Evolutionary conservation across 306 rosid species (phyloP).

Genomic region (Aeschynomene evenia): DNA sequence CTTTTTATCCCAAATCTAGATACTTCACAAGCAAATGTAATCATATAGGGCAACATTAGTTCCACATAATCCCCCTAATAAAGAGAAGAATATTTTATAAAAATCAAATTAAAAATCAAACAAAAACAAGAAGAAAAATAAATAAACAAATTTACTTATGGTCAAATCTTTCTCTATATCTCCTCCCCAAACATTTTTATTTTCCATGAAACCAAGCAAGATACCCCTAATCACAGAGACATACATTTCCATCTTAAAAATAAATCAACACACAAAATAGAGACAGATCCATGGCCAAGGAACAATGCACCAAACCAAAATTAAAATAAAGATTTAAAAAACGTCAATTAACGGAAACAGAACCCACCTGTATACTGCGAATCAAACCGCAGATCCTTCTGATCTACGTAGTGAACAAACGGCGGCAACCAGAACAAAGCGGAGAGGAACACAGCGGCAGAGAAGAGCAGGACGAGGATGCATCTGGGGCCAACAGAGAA

Average conservation of each 20-base stretch:
- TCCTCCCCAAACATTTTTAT: not conserved
- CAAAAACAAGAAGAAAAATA: not conserved
- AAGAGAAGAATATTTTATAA: not conserved
- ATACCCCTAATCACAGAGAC: not conserved
- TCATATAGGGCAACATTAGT: not conserved
- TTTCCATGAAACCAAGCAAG: constrained; percentile 19
- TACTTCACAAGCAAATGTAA: not conserved
- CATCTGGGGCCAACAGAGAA: constrained; percentile 54
- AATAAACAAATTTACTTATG: not conserved
- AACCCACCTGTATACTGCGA: constrained; percentile 57
- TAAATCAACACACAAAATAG: not conserved
- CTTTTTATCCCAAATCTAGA: not conserved
- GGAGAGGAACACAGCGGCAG: constrained; percentile 62
- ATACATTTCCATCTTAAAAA: not conserved
- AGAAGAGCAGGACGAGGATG: constrained; percentile 54
- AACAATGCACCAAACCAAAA: constrained; percentile 31
- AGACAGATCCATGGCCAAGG: constrained; percentile 43
- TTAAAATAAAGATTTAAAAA: not conserved
- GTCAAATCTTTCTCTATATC: not conserved
- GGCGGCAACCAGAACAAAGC: constrained; percentile 75
- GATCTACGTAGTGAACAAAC: constrained; percentile 57
- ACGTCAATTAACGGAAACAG: not conserved
- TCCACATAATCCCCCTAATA: not conserved
- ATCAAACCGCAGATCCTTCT: constrained; percentile 54
- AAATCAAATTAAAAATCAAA: not conserved